Base-by-base conservation (phyloP, 192 early-diverging fungal species). In the Umbelopsis isabellina region DNA sequence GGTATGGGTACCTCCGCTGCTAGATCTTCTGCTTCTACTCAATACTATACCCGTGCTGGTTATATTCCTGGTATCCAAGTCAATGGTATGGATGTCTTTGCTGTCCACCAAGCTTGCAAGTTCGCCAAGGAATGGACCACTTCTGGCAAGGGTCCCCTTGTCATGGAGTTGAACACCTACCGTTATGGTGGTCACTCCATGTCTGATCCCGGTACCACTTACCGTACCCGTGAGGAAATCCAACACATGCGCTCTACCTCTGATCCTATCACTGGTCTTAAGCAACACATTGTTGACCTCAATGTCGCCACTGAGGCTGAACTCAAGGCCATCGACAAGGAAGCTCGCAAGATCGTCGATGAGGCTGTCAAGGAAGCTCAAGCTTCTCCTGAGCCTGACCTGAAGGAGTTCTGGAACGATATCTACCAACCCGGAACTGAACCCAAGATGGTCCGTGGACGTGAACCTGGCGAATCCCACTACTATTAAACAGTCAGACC, bases 161-260 rank as follows among this genome's bases (percentile, higher is more conserved):
- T 99, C 33, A 86, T 97, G 80, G 96, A 99, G 87, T 88, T 97
- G 88, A 91, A 91, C 73, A 99, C 97, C 25, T 99, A 99, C 86
- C 95, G 96, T 65, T 99, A 99, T 84, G 97, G 96, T 82, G 97
- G 97, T 66, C 97, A 99, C 94, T 99, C 97, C 74, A 99, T 99
- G 97, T 99, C 96, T 68, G 96, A 99, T 83, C 97, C 96, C 23
- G 97, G 97, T 74, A 99, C 96, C 81, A 98, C 94, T 46, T 99
- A 99, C 92, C 92, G 97, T 74, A 96, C 95, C 68, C 94, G 97
- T 82, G 97, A 99, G 85, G 95, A 99, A 87, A 95, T 97, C 71
- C 94, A 97, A 83, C 89, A 99, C 80, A 99, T 99, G 96, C 90
- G 96, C 35, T 92, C 92, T 58, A 94, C 91, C 74, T 90, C 89